Base-by-base conservation (phyloP, 2,329 filamentous ascomycete species). In the Verticillium alfalfae region DNA sequence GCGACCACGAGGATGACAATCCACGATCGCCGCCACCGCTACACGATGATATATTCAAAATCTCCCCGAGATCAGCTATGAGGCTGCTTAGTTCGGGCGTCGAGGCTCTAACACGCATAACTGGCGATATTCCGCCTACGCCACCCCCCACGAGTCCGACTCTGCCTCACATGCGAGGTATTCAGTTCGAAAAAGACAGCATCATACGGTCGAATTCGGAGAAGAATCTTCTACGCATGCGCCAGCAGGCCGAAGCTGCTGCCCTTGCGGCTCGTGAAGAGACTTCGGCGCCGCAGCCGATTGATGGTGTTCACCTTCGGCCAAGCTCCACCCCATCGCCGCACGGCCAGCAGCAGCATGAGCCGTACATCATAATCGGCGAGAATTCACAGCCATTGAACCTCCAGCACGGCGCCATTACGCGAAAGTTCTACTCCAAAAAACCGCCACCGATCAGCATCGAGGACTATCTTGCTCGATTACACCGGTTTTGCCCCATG, bases 401-500 rank as follows among this genome's bases (percentile, higher is more conserved):
- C 63, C 77, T 92, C 38, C 93, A 97, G 72, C 90, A 95, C 71
- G 88, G 88, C 65, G 90, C 92, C 66, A 92, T 98, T 66, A 92
- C 92, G 18, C 88, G 93, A 67, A 95, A 95, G 70, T 99, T 99
- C 76, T 96, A 95, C 79, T 94, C 90, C 66, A 97, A 95, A 73
- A 86, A 88, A 58, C 87, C 92, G 16, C 94, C 95, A 22, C 88
- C 90, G 12, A 94, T 98, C 66, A 84, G 87, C 39, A 83, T 97
- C 56, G 86, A 89, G 70, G 90, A 95, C 66, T 99, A 98, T 71
- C 84, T 98, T 31, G 81, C 88, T 69, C 90, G 94, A 16, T 85
- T 98, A 62, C 93, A 98, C 76, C 87, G 87, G 62, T 97, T 90
- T 78, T 98, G 94, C 70, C 93, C 95, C 3, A 93, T 97, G 85